Base-by-base conservation (phyloP, 352 stramenopile species). In the Peronospora belbahrii region DNA sequence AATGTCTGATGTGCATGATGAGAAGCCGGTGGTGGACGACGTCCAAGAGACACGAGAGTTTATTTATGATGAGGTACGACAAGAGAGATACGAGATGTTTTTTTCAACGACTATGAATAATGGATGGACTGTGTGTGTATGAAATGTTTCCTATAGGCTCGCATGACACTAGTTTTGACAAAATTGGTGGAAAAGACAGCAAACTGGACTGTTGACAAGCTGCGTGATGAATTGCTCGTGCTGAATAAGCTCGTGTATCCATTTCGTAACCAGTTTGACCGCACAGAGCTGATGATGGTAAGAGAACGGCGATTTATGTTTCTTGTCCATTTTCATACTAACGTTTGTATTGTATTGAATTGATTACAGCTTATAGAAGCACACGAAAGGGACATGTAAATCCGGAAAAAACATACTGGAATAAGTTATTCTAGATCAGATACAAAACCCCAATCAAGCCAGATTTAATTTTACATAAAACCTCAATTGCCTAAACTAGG, bases 31-130 rank as follows among this genome's bases (percentile, higher is more conserved):
- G 7, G 46, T 64, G 28, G 52, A 56, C n/a, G n/a, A n/a, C 15
- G 41, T 53, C 27, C 57, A 67, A 37, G 38, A 51, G 33, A 48
- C 42, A 30, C 54, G 66, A 30, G 55, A 72, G 28, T 89, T 91
- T 72, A 74, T 89, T 70, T 86, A 85, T 74, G 77, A 94, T 28
- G 56, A 86, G 77, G 82, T 94, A 56, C n/a, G 61, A 48, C 19
- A 13, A 32, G 13, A 1, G 6, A 30, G 3, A n/a, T n/a, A n/a
- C n/a, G n/a, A n/a, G n/a, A n/a, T n/a, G 7, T 20, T 33, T 15
- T 8, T 34, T 44, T 18, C 20, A 19, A 25, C 15, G 2, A 22
- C 15, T 2, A 18, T 2, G 34, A 32, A 8, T 46, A 11, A 33
- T 10, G 27, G 49, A 6, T 38, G 10, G 38, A 37, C 17, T 28